phyloP scores from a whole-genome alignment of 768 basidiomycete genomes.

The Tylopilus cervinicoccineus region DNA sequence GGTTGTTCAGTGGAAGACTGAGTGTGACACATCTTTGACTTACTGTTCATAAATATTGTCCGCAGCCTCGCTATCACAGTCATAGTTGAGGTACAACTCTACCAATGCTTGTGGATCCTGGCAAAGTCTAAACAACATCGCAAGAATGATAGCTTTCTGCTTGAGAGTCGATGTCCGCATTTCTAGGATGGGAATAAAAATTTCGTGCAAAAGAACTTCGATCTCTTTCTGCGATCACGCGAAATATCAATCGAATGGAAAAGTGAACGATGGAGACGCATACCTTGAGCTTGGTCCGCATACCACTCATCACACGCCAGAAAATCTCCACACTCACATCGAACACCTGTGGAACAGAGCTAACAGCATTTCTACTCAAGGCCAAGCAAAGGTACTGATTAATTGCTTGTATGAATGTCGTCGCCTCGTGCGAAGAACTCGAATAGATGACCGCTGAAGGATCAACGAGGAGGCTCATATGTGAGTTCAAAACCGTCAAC shows the following conservation, averaged over 20 bases:
- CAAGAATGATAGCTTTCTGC: constrained; percentile 90
- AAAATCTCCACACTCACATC: constrained; percentile 98
- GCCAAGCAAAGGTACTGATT: constrained; percentile 95
- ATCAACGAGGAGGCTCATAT: constrained; percentile 88
- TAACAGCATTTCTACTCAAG: constrained; percentile 92
- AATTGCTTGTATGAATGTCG: constrained; percentile 86
- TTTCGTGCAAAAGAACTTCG: constrained; percentile 96
- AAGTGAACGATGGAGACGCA: neutral
- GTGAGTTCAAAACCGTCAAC: constrained; percentile 85
- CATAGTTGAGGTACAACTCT: constrained; percentile 98
- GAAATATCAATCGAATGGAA: constrained; percentile 7
- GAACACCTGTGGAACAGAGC: constrained; percentile 93
- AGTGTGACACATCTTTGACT: constrained; percentile 23
- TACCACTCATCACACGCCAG: constrained; percentile 90
- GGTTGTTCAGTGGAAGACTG: constrained; percentile 4
- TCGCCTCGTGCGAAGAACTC: constrained; percentile 81
- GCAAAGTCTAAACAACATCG: constrained; percentile 82
- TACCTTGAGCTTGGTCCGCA: constrained; percentile 96
- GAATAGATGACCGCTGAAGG: constrained; percentile 90
- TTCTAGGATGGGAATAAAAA: constrained; percentile 96
- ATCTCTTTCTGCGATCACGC: constrained; percentile 82
- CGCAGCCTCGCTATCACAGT: constrained; percentile 90
- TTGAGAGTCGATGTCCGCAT: constrained; percentile 95
- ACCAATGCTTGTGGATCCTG: constrained; percentile 97
- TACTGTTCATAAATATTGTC: constrained; percentile 98